Percentiles rank a stretch among this genome's conserved stretches.
Conservation (phyloP, 345 rosid species). For the Rhizophora mangle region DNA sequence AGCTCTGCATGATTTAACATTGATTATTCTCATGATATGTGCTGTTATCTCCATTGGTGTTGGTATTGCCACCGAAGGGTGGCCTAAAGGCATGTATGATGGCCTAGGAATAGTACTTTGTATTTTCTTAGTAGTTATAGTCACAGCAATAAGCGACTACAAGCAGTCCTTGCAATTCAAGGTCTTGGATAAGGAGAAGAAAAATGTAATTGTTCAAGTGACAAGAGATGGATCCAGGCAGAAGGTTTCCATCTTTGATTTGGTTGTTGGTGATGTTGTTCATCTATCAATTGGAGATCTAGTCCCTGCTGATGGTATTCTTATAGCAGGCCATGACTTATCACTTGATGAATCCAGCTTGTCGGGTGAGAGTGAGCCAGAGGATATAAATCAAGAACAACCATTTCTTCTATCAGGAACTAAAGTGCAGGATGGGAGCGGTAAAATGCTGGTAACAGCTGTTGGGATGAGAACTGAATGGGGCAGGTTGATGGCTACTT, state of each 20-base stretch:
- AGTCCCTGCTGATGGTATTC: slow-evolving; percentile 83
- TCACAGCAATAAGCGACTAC: slow-evolving; percentile 88
- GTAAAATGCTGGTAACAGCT: slow-evolving; percentile 65
- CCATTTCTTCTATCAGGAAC: slow-evolving; percentile 89
- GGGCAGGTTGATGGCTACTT: slow-evolving; percentile 92
- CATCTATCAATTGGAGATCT: slow-evolving; percentile 72
- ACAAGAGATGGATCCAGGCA: slow-evolving; percentile 74
- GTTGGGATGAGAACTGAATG: slow-evolving; percentile 98
- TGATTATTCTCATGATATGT: slow-evolving; percentile 76
- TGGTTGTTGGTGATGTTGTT: slow-evolving; percentile 88
- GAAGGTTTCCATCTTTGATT: slow-evolving; percentile 65
- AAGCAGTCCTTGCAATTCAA: slow-evolving; percentile 86
- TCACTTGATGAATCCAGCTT: slow-evolving; percentile 78
- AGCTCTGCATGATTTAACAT: slow-evolving; percentile 79
- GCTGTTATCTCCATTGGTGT: slow-evolving; percentile 85
- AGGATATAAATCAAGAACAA: slow-evolving; percentile 37
- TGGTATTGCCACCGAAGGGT: slow-evolving; percentile 87
- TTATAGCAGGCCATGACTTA: slow-evolving; percentile 66
- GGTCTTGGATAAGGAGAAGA: slow-evolving; percentile 89
- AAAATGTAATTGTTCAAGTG: slow-evolving; percentile 66
- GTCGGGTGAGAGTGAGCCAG: slow-evolving; percentile 89
- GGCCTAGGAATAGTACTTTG: slow-evolving; percentile 80
- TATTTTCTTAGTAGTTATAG: slow-evolving; percentile 75
- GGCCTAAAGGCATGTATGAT: slow-evolving; percentile 85
- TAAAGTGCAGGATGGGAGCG: slow-evolving; percentile 57